Evolutionary conservation across 2,329 filamentous ascomycete species (phyloP), one percentile per base, ranked within the genome.

Genomic region (Aspergillus brunneoviolaceus): DNA sequence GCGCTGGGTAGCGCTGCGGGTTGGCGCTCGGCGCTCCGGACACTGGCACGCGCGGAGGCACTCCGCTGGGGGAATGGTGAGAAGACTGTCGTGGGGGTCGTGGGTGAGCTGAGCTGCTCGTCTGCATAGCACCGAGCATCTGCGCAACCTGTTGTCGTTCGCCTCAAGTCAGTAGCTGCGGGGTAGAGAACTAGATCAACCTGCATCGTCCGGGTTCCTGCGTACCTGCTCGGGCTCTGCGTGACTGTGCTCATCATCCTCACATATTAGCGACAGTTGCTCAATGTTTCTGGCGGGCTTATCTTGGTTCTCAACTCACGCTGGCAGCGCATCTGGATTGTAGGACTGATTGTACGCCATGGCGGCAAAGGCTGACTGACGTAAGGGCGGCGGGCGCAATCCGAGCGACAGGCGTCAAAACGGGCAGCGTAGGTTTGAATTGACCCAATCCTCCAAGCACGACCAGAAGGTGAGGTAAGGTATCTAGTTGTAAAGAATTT

Each of bases 261-360:
- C 14, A 51, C 65, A 54, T 27, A 57, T 62, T 66, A 69, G 63
- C 61, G 52, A 63, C 57, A 19, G 55, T 51, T n/a, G 47, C 58
- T 35, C 25, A 14, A 42, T 42, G 31, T 47, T 10, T 14, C 5
- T 12, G n/a, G 10, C 16, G 23, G 2, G 21, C 48, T 39, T 14
- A 5, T 53, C 14, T 6, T 42, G 16, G 11, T 53, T n/a, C 16
- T 53, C 12, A 58, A 79, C 89, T 80, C 84, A 95, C 90, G 92
- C 92, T 74, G 94, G 94, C 65, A 99, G 87, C 74, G 92, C 91
- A 81, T 99, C 94, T 35, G 93, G 93, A 77, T 99, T 96, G 81
- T 92, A 95, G 58, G 89, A 86, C 76, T 87, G 88, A 79, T 96
- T 96, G 84, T 98, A 98, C 59, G 94, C 94, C 94, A 98, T 98